Base-by-base conservation (phyloP, 441 rosid species). In the Capsella rubella region DNA sequence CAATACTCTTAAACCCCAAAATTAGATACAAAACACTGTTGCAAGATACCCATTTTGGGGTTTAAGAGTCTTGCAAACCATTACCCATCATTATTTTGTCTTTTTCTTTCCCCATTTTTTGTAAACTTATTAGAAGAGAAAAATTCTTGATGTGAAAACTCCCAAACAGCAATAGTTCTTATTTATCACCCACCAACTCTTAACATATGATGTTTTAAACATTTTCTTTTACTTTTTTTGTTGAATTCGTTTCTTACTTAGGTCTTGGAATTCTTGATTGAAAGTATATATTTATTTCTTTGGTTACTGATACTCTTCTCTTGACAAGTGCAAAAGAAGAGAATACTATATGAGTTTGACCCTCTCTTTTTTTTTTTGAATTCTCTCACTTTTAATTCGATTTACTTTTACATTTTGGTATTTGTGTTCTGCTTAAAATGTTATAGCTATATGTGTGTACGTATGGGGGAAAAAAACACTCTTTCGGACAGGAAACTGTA, bases 291-390 rank as follows among this genome's bases (percentile, higher is more conserved):
- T 21, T 1, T 21, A 21, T 21, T 21, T 21, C 25, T 21, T 21
- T 21, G 25, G 25, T 35, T 32, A 18, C 12, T 32, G 6, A 32
- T 64, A 64, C 32, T 8, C 0, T 21, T 21, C 3, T 32, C 10
- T 25, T 51, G n/a, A 39, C 61, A 37, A 64, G 70, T 63, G 43
- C 46, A 63, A 43, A 54, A 64, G 31, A 52, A 61, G 6, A 49
- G 21, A 16, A 72, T 42, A 55, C 18, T 42, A 13, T 28, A 7
- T n/a, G 32, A 45, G 57, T 34, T 58, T 69, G 74, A 46, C 74
- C 34, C 67, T 28, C 67, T 28, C 75, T 21, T 21, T 21, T 21
- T 1, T 71, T 71, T 60, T 58, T 57, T 34, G 11, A 34, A 21
- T 46, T 21, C 25, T n/a, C 4, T 49, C 40, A 21, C 39, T 63